Conservation (phyloP, 176 grass and related monocot species). For the Melocanna baccifera region DNA sequence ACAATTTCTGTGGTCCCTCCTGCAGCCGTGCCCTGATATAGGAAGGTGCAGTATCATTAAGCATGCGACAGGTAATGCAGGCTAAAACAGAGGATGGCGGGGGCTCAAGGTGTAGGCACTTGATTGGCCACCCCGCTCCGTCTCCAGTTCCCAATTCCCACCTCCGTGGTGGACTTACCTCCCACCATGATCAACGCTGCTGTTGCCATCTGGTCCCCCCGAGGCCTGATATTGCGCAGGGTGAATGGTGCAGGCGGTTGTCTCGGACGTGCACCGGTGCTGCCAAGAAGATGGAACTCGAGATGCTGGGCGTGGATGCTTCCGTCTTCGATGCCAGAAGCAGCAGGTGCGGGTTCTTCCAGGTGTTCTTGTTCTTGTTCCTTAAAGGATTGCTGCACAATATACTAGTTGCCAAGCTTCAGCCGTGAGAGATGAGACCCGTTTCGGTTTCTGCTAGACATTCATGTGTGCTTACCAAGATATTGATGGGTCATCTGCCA, state of each 20-base stretch:
- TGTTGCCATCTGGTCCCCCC: not conserved
- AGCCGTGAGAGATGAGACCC: too few relatives aligned
- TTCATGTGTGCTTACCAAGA: not conserved
- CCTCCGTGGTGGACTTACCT: not conserved
- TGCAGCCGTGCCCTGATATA: slow-evolving; percentile 70
- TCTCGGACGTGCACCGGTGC: slow-evolving; percentile 62
- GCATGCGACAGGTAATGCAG: slow-evolving; percentile 14
- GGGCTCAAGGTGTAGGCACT: not conserved
- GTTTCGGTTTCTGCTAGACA: not conserved
- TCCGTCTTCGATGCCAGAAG: slow-evolving; percentile 57
- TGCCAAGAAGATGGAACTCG: slow-evolving; percentile 52
- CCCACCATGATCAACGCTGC: not conserved
- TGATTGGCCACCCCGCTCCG: not conserved
- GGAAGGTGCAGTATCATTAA: not conserved
- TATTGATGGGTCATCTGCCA: not conserved
- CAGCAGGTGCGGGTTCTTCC: slow-evolving; percentile 36
- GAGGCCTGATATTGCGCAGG: not conserved
- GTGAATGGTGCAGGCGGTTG: slow-evolving; percentile 46
- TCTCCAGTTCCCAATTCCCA: not conserved
- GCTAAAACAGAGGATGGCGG: slow-evolving; percentile 23
- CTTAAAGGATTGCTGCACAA: not conserved
- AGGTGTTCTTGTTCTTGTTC: not conserved
- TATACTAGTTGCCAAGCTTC: not conserved
- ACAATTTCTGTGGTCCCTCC: slow-evolving; percentile 91
- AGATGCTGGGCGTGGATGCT: slow-evolving; percentile 54